Base-by-base conservation (phyloP, 2,329 filamentous ascomycete genomes). In the Curvularia eragrostidis region DNA sequence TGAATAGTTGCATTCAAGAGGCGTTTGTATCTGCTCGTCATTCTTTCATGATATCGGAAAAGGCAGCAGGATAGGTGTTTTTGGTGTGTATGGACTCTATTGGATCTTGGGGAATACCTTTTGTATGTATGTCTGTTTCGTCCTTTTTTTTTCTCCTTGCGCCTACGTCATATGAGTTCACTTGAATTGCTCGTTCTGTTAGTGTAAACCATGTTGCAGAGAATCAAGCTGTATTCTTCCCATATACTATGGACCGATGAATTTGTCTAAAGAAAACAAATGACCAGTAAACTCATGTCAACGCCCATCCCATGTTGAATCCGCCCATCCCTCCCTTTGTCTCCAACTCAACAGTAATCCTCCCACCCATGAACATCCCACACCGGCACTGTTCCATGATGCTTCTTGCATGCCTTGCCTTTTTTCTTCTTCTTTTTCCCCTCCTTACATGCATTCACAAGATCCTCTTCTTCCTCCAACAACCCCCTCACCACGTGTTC, bases 41-140 rank as follows among this genome's bases (percentile, higher is more conserved):
- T 54, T 21, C 24, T 56, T 42, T 46, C 44, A 46, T 56, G 42
- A 46, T 10, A 48, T 48, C 34, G 32, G 24, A 46, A 44, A 30
- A 24, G 54, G 60, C 51, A 61, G 52, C 44, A 54, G 52, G 38
- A 39, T 30, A 38, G 64, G 63, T 53, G 61, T 68, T 66, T 21
- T 48, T 38, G 63, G 65, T 58, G 61, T 53, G 58, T 3, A 49
- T 49, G 47, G 47, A 49, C 38, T 38, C 24, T 49, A 49, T 39
- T 49, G 34, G 23, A 49, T 39, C 28, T 39, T 39, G 34, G 52
- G 44, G 56, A 57, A 67, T 67, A 66, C 63, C 61, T 63, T 59
- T 48, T 58, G 41, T 58, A 52, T 52, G 32, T 58, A 47, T 54
- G 34, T 63, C 28, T 43, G 21, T 55, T 23, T 41, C 12, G 46